Evolutionary conservation across 345 rosid genomes (phyloP), one percentile per base, ranked within the genome.

Genomic region (Euphorbia pulcherrima): DNA sequence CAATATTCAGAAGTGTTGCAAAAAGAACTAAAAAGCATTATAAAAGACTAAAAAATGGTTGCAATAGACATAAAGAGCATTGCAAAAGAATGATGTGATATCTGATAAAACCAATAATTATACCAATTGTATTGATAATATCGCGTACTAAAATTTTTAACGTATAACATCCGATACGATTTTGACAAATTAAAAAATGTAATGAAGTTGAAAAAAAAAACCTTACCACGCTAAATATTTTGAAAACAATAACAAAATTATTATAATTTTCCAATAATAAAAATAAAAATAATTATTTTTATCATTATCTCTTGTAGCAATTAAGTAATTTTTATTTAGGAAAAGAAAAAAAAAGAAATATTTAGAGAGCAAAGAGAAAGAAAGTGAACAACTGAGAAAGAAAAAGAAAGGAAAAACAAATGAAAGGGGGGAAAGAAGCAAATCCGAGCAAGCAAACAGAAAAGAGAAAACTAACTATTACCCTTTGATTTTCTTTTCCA

Each of bases 341-440:
- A 41, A 62, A 29, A 28, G 35, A 67, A 71, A 77, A 1, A 29
- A 30, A 27, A 68, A 62, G 12, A 47, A 59, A 71, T 64, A 54
- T 71, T 29, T 24, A 62, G 61, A 69, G 52, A 60, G 75, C 39
- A 76, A 58, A 48, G 53, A 62, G 60, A 59, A 27, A 23, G 50
- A 59, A 27, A 23, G 50, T 21, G 47, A 52, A 46, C 65, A 50
- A 27, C 67, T 44, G 59, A 50, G 44, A 50, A 55, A 44, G 29
- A 23, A 44, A 12, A 51, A 57, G 17, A 11, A 18, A 14, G 21
- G 26, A 28, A 60, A 55, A 28, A 64, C 26, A 53, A 72, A 68
- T 14, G 68, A 59, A 79, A 66, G 78, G 75, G 74, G 72, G 82
- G 72, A 68, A 70, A 76, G 76, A 76, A 72, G 85, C 73, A 78